Evolutionary conservation across 768 basidiomycete species (phyloP), one percentile per base, ranked within the genome.

Genomic region (Tulasnella sp.): DNA sequence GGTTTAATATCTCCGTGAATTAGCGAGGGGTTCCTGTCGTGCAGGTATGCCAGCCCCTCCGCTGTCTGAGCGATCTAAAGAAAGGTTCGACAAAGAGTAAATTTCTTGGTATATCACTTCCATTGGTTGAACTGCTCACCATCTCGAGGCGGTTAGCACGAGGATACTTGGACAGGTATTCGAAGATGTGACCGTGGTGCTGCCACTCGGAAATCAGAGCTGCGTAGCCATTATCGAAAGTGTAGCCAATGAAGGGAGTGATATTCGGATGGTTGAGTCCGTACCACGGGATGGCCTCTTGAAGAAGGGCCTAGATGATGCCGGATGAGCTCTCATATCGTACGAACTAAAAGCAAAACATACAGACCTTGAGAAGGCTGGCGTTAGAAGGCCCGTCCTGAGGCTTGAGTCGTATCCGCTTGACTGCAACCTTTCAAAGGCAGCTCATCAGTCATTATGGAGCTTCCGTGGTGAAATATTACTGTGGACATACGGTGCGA

Each of bases 251-350:
- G 18, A 67, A 67, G 15, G 61, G 29, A 26, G 61, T 67, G 11
- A 67, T 67, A 26, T 67, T 67, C 15, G 9, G 29, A 67, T 67
- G 61, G 15, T 35, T 67, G 61, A 67, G 61, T 26, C 32, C 61
- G 61, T 67, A 67, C 61, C 61, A 67, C 18, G 61, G 61, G 11
- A 67, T 67, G 11, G 15, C 61, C 61, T 67, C 61, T 67, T 67
- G 61, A 13, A 67, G 61, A 67, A 67, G 29, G 0, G 61, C 26
- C 61, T 67, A 15, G 13, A 35, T 35, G 61, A 15, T 32, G 26
- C 5, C 16, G 61, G 29, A 35, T 29, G 16, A 29, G 32, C 15
- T 35, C 0, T 29, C 3, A 35, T 35, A 10, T 35, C 15, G 5
- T 67, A 26, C 61, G 32, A 67, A 3, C 51, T 2, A 32, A 18